phyloP scores from a whole-genome alignment of 2,329 filamentous ascomycete species.

The Aspergillus sergii region DNA sequence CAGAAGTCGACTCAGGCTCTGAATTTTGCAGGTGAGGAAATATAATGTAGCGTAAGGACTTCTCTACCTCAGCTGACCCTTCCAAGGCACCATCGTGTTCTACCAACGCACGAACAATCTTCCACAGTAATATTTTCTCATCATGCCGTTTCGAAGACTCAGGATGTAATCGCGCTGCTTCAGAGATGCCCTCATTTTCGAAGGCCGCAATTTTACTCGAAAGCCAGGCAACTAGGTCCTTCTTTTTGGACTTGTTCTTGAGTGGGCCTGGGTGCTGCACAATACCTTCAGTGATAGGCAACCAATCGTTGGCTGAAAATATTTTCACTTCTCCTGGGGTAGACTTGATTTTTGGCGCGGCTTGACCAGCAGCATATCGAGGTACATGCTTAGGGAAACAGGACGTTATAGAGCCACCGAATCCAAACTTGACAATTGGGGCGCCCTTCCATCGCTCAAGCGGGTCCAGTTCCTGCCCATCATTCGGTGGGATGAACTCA shows the following conservation, averaged over 20 bases:
- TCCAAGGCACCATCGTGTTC: conserved; percentile 85
- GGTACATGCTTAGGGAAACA: conserved; percentile 89
- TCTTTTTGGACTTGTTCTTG: conserved; percentile 90
- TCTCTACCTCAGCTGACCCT: conserved; percentile 69
- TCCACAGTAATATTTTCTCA: conserved; percentile 85
- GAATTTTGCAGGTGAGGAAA: conserved; percentile 58
- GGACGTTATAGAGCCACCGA: conserved; percentile 79
- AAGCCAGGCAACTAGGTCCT: conserved; percentile 84
- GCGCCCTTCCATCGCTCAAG: conserved; percentile 88
- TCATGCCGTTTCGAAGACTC: conserved; percentile 66
- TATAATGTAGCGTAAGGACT: conserved; percentile 74
- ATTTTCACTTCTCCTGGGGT: conserved; percentile 80
- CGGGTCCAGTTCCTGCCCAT: conserved; percentile 66
- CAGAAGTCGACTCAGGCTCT: conserved; percentile 30
- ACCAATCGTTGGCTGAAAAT: conserved; percentile 72
- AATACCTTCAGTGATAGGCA: conserved; percentile 71
- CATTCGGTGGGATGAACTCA: conserved; percentile 59
- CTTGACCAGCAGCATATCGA: conserved; percentile 75
- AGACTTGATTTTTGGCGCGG: conserved; percentile 75
- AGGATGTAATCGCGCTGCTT: conserved; percentile 53
- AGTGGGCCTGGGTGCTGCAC: conserved; percentile 88
- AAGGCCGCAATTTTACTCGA: conserved; percentile 72
- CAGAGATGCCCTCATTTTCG: conserved; percentile 56
- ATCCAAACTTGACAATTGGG: conserved; percentile 84
- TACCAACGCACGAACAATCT: conserved; percentile 76